Base-by-base conservation (phyloP, 352 stramenopile genomes). In the Phytophthora vignae region DNA sequence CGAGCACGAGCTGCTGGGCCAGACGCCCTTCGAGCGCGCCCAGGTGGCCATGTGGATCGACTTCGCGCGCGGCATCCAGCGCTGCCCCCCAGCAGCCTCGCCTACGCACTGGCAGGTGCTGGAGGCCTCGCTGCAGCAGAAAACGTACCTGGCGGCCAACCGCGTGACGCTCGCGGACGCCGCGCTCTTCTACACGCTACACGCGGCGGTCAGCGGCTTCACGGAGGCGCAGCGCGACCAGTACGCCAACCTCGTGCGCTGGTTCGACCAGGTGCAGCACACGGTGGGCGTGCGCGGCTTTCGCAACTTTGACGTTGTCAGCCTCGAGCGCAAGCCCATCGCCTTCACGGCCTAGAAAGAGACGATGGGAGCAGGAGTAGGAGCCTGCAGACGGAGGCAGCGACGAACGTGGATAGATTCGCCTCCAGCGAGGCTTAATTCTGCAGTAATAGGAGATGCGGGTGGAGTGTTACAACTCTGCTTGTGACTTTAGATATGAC, bases 211-310 rank as follows among this genome's bases (percentile, higher is more conserved):
- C 17, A 59, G 55, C 27, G 57, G 55, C 60, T 85, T 90, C 68
- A 71, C 62, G 9, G 42, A 50, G 10, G 65, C 63, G 36, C 82
- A 93, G 67, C 78, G 78, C 40, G 66, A 74, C 38, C 77, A 91
- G 69, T 85, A 80, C 58, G 57, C 66, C 25, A 89, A 87, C 74
- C 69, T 96, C 49, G 76, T 84, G 69, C 89, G 89, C 73, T 96
- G 89, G 89, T 96, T 96, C 62, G 85, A 96, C 77, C 89, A 96
- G 76, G 69, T 96, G 48, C 89, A 96, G 72, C 87, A 94, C 83
- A 94, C 89, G 60, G 87, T 78, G 52, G 89, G 89, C 68, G 85
- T 96, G 54, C 87, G 82, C 19, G 89, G 89, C 55, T 96, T 96
- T 91, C 81, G 75, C n/a, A 77, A 84, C 69, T 73, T 91, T 48